A percentile compares a stretch with the other conserved stretches of the same genome.
Evolutionary conservation across 2,329 filamentous ascomycete species (phyloP).

Genomic region (Fusarium marasasianum): DNA sequence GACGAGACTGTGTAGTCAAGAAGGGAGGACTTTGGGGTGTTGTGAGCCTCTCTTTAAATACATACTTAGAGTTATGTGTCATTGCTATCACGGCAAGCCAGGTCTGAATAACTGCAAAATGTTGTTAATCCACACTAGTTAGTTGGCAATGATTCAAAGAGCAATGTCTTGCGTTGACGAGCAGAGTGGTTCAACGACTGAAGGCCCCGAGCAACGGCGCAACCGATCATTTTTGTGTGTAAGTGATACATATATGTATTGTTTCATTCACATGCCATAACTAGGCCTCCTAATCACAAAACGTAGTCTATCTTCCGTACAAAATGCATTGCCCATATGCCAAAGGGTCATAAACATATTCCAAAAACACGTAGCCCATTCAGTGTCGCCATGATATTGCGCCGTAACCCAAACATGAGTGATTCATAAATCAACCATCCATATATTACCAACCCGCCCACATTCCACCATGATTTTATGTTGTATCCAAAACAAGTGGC

Average conservation of each 20-base stretch:
- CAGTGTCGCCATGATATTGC: conserved; percentile 23
- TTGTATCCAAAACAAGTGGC: conserved; percentile 2
- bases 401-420: conserved; percentile 24
- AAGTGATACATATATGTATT: not conserved
- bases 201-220: not conserved
- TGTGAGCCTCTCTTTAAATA: conserved; percentile 4
- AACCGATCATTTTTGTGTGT: not conserved
- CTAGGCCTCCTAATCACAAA: conserved; percentile 8
- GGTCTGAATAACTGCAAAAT: not conserved
- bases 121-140: not conserved
- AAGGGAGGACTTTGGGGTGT: not conserved
- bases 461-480: conserved; percentile 22
- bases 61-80: not conserved
- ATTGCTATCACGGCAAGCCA: not conserved
- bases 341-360: not conserved
- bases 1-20: not conserved
- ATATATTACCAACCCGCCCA: conserved; percentile 18
- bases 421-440: conserved; percentile 18
- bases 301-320: conserved; percentile 19
- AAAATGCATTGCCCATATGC: conserved; percentile 3
- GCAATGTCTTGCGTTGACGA: not conserved
- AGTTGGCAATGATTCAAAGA: not conserved
- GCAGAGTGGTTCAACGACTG: no score
- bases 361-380: not conserved
- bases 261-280: conserved; percentile 21